A percentile compares a stretch with the other conserved stretches of the same genome.
These are phyloP conservation scores for Cucumis hystrix DNA, from an alignment of 306 rosid species.

Conservation along the genomic window DNA sequence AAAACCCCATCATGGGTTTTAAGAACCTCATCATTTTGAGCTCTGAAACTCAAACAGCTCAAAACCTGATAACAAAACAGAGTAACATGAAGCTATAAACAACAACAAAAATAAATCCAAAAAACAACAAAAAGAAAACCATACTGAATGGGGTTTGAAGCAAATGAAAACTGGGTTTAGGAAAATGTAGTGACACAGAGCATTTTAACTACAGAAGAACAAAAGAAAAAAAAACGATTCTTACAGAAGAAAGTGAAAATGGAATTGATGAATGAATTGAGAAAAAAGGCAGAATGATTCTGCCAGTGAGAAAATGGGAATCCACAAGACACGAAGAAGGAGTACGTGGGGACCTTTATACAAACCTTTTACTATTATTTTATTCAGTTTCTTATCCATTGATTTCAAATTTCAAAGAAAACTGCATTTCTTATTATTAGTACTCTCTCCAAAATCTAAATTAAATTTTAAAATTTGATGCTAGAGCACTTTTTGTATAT, in stretches of 20 bases:
- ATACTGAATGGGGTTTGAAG: not conserved
- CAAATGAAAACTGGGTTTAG: not conserved
- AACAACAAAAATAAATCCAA: not conserved
- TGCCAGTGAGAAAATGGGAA: not conserved
- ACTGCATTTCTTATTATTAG: not conserved
- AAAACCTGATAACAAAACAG: conserved; percentile 12
- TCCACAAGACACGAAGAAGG: not conserved
- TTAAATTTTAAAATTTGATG: not conserved
- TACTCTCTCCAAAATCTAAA: not conserved
- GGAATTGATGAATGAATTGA: not conserved
- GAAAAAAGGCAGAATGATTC: not conserved
- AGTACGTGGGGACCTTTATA: not conserved
- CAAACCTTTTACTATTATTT: not conserved
- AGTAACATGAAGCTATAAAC: not conserved
- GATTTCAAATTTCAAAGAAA: not conserved
- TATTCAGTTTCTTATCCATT: not conserved
- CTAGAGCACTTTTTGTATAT: too few species aligned
- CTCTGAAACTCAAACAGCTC: conserved; percentile 1
- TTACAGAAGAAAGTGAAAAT: not conserved
- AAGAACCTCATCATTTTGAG: conserved; percentile 34
- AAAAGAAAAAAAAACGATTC: not conserved
- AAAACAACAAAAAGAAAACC: not conserved
- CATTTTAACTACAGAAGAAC: not conserved
- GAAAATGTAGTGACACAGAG: not conserved
- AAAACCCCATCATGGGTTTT: conserved; percentile 28